phyloP scores from a whole-genome alignment of 257 asterid species.

The Misopates orontium region DNA sequence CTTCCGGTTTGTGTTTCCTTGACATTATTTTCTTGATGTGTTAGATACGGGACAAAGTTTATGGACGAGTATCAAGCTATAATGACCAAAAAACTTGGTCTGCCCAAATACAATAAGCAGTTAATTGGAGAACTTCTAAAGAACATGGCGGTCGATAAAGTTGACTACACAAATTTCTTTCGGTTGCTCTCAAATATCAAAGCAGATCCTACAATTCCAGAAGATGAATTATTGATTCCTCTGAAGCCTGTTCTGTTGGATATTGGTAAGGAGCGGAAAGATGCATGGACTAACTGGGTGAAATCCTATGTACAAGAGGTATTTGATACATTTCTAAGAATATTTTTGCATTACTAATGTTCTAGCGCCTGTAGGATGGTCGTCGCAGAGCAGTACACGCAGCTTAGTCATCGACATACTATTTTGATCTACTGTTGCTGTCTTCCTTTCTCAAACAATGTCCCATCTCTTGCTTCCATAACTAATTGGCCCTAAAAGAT shows the following conservation, averaged over 20 bases:
- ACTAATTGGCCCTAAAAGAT: conserved; percentile 1
- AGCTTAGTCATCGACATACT: neutral
- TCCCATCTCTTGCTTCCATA: neutral
- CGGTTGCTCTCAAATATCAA: conserved; percentile 86
- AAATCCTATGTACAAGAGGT: conserved; percentile 87
- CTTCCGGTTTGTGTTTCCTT: conserved; percentile 19
- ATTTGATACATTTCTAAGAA: neutral
- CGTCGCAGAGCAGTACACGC: neutral
- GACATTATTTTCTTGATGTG: conserved; percentile 19
- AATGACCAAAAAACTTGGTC: conserved; percentile 93
- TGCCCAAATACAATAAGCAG: conserved; percentile 85
- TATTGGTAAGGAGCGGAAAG: conserved; percentile 92
- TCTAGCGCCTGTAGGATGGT: neutral
- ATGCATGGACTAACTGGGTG: conserved; percentile 94
- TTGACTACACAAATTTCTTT: conserved; percentile 96
- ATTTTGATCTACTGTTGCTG: neutral
- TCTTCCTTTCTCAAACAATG: conserved; percentile 11
- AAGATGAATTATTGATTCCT: conserved; percentile 70
- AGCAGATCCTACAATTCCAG: conserved; percentile 62
- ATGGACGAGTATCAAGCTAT: conserved; percentile 93
- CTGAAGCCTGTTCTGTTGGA: conserved; percentile 89
- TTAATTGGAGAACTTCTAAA: conserved; percentile 84
- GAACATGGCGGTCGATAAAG: conserved; percentile 96
- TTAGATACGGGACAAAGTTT: conserved; percentile 86
- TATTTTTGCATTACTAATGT: neutral